Conservation (phyloP, 768 basidiomycete species). For the Mycena indigotica region DNA sequence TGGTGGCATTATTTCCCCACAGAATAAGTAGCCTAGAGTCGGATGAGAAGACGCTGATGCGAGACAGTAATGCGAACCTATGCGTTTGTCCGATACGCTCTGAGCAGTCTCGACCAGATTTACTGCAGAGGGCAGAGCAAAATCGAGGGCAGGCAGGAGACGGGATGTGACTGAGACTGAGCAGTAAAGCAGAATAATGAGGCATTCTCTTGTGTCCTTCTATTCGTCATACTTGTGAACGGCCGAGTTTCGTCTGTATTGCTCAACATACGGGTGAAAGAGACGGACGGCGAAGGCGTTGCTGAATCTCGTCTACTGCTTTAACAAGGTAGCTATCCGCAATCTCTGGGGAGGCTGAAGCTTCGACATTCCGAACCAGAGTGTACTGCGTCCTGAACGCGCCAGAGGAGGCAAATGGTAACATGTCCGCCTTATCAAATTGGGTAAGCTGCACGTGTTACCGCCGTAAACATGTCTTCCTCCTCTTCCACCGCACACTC, state of each 20-base stretch:
- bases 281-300: slow-evolving; percentile 50
- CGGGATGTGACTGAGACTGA: slow-evolving; percentile 50
- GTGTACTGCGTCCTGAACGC: slow-evolving; percentile 77
- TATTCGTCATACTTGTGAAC: slow-evolving; percentile 32
- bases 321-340: slow-evolving; percentile 62
- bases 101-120: slow-evolving; percentile 73
- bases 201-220: slow-evolving; percentile 65
- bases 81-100: slow-evolving; percentile 63
- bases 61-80: slow-evolving; percentile 45
- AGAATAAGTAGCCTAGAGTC: slow-evolving; percentile 73
- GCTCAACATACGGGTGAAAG: slow-evolving; percentile 55
- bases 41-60: background rate
- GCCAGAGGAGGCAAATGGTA: slow-evolving; percentile 76
- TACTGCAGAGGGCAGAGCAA: slow-evolving; percentile 76
- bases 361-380: slow-evolving; percentile 74
- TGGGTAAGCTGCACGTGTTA: slow-evolving; percentile 3
- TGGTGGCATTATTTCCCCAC: slow-evolving; percentile 68
- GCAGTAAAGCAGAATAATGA: slow-evolving; percentile 75
- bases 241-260: too few relatives aligned
- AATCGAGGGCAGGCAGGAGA: slow-evolving; percentile 52
- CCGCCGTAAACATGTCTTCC: slow-evolving; percentile 28
- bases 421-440: too few relatives aligned
- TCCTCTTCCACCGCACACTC: slow-evolving; percentile 59
- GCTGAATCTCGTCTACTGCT: slow-evolving; percentile 62
- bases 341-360: slow-evolving; percentile 53